Base-by-base conservation (phyloP, 306 rosid species). In the Erythrophleum fordii region DNA sequence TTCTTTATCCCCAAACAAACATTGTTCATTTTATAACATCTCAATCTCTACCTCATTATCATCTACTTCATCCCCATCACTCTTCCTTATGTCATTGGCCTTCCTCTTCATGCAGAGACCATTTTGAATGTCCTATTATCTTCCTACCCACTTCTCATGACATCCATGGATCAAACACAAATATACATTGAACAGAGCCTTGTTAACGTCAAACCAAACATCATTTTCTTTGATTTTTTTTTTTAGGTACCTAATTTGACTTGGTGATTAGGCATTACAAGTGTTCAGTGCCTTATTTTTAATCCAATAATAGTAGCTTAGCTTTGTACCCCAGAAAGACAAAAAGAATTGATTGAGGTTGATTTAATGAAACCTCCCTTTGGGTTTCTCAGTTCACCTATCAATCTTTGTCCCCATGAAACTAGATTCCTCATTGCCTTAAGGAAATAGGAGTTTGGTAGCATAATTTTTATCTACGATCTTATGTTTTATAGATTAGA, bases 1-100 rank as follows among this genome's bases (percentile, higher is more conserved):
- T 75, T 84, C 65, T 9, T 84, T 9, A 7, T 69, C 37, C 84
- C 87, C 12, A 39, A 29, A 75, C 51, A 14, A 17, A 79, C 84
- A 69, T 70, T 28, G 2, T 5, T 77, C 41, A 82, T 56, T n/a
- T 14, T 82, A 11, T 52, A 68, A 11, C 77, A 68, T 6, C 62
- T 79, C 37, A 83, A 83, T 31, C 83, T 62, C 10, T 16, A 59
- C 22, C 74, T 74, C 5, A 72, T 60, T 0, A 83, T 83, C 45
- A 75, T 83, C 22, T 79, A 83, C 41, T 67, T 78, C 22, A 0
- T 78, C 23, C 67, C 77, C 11, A n/a, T 73, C 66, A 12, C 35
- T 73, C 31, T 72, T 20, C 77, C 77, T 51, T 64, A 18, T 5
- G 13, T 72, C 20, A 4, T n/a, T 29, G 77, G 77, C 62, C 77